A percentile compares a stretch with the other conserved stretches of the same genome.
phyloP scores from a whole-genome alignment of 768 basidiomycete genomes.

The Pleurotus giganteus region DNA sequence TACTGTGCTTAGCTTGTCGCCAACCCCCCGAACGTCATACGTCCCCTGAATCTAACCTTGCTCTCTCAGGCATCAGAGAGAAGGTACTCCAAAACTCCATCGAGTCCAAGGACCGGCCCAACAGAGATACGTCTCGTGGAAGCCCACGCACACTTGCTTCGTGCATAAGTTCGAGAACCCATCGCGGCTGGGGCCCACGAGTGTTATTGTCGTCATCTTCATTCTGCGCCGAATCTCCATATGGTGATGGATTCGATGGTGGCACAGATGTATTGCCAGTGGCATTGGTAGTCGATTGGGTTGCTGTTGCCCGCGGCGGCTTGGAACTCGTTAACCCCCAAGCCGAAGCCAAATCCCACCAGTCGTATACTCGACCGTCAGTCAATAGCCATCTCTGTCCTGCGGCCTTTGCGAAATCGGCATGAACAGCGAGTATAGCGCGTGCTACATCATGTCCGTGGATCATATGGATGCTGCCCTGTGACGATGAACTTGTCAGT shows the following conservation, averaged over 20 bases:
- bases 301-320: too few species aligned
- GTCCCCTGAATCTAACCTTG: conserved; percentile 25
- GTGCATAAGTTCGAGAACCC: conserved; percentile 60
- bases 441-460: conserved; percentile 62
- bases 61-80: conserved; percentile 38
- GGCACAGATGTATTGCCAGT: neutral
- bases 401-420: conserved; percentile 36
- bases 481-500: neutral
- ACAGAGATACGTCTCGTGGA: conserved; percentile 44
- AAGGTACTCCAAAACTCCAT: conserved; percentile 60
- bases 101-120: conserved; percentile 58
- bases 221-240: conserved; percentile 15
- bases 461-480: conserved; percentile 61
- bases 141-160: conserved; percentile 48
- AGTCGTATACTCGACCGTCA: conserved; percentile 59
- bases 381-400: conserved; percentile 59
- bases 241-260: neutral
- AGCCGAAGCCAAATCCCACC: conserved; percentile 63
- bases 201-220: neutral
- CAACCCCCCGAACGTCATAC: too few species aligned
- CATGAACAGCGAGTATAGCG: conserved; percentile 57
- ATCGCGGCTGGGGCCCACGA: conserved; percentile 39
- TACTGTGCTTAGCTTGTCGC: too few species aligned
- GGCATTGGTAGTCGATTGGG: neutral
- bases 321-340: conserved; percentile 39